These are phyloP conservation scores for Hyaloscypha variabilis DNA, from an alignment of 495 filamentous ascomycete genomes.

Conservation along the genomic window DNA sequence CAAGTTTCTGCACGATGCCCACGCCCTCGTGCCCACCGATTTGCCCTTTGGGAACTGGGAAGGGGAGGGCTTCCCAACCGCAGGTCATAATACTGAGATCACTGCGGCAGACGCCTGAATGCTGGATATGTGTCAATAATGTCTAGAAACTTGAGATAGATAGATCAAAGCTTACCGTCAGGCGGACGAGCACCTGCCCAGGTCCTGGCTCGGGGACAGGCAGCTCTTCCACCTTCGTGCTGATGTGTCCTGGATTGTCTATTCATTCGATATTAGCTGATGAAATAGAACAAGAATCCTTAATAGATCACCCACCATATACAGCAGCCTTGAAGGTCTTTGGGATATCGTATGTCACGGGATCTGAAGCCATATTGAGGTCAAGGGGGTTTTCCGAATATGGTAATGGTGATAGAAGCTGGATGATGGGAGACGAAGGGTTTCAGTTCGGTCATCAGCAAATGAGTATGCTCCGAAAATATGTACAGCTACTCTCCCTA, in stretches of 20 bases:
- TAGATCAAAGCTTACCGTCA: slow-evolving; percentile 41
- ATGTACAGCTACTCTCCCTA: too few species aligned
- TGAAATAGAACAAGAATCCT: not conserved
- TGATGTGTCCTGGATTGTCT: slow-evolving; percentile 9
- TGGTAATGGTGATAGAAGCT: too few species aligned
- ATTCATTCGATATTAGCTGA: not conserved
- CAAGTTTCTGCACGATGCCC: slow-evolving; percentile 61
- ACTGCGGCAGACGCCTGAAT: slow-evolving; percentile 65
- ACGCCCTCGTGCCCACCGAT: slow-evolving; percentile 68
- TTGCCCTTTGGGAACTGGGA: slow-evolving; percentile 63
- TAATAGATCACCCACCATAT: not conserved
- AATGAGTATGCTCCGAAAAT: not conserved
- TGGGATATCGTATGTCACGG: slow-evolving; percentile 1
- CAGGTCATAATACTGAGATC: slow-evolving; percentile 64
- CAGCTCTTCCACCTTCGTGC: slow-evolving; percentile 53
- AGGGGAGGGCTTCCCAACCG: slow-evolving; percentile 23
- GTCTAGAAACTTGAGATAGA: not conserved
- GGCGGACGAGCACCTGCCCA: slow-evolving; percentile 64
- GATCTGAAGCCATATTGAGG: slow-evolving; percentile 11
- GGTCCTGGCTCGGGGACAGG: slow-evolving; percentile 64
- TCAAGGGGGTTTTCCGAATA: not conserved
- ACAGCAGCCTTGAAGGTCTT: slow-evolving; percentile 9
- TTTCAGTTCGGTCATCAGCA: not conserved
- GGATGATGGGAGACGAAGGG: not conserved
- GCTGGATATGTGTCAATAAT: not conserved